Percentiles rank a stretch among this genome's conserved stretches.
Evolutionary conservation across 2,329 filamentous ascomycete species (phyloP).

Genomic region (Clarireedia homoeocarpa): DNA sequence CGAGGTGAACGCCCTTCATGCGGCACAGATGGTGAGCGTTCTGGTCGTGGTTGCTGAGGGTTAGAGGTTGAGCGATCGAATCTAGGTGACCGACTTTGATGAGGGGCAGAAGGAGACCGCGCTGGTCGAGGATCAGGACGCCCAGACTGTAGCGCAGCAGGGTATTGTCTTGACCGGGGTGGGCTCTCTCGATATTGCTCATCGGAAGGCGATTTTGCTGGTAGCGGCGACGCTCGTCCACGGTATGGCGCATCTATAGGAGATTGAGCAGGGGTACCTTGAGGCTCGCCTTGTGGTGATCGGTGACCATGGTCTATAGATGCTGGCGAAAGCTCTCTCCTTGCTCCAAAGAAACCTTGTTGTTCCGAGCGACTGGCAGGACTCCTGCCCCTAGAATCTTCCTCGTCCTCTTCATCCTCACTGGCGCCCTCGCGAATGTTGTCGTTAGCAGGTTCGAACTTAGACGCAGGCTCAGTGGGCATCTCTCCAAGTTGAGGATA

Average conservation of each 20-base stretch:
- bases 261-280: neutral
- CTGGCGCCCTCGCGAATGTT: neutral
- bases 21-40: neutral
- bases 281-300: neutral
- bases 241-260: conserved; percentile 4
- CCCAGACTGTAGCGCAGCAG: neutral
- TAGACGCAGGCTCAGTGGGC: conserved; percentile 11
- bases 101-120: conserved; percentile 4
- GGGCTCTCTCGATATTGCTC: neutral
- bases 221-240: neutral
- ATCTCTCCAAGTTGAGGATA: conserved; percentile 60
- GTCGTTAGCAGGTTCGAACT: conserved; percentile 17
- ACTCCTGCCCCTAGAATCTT: neutral
- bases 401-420: conserved; percentile 10
- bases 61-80: neutral
- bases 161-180: neutral
- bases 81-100: neutral
- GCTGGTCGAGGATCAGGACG: neutral
- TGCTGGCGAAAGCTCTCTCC: conserved; percentile 51
- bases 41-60: neutral
- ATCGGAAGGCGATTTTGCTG: conserved; percentile 2
- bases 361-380: conserved; percentile 5
- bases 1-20: neutral
- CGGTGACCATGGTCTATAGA: neutral
- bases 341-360: conserved; percentile 38